Evolutionary conservation across 768 basidiomycete species (phyloP), one percentile per base, ranked within the genome.

Genomic region (Podaxis sp.): DNA sequence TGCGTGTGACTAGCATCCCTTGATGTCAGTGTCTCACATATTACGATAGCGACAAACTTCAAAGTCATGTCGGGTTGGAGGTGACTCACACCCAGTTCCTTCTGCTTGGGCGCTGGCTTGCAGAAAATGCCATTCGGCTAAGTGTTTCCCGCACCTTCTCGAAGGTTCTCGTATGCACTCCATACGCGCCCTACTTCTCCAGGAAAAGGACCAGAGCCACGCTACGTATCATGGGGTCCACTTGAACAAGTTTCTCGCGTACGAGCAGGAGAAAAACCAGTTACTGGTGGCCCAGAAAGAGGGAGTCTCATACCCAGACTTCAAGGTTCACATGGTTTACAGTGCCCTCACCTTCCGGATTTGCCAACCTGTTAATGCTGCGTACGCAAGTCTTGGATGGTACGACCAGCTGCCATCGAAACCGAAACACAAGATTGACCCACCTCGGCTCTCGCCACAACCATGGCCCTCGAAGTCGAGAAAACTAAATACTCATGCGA

Each of bases 371-470:
- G 57, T 79, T 14, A 79, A 80, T 62, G 44, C 63, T 7, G 64
- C 71, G 6, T 70, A 70, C 35, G 73, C 78, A n/a, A 71, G 67
- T 46, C 69, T 70, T 21, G 90, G 89, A 3, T 90, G 84, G 82
- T 91, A 91, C 64, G 89, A 91, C 63, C 55, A 4, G 36, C 21
- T 48, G 13, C 44, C 36, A 36, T 36, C 32, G 3, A 28, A 37
- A 55, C 5, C 23, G 7, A 37, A 50, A 55, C 21, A 47, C 9
- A 42, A 37, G 23, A 1, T 25, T 25, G 14, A n/a, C 13, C 32
- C 32, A 32, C 32, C 32, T 1, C 32, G 9, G 5, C 32, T 32
- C 32, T 32, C 32, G 7, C 32, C 32, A 32, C 32, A 32, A 32
- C 32, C 32, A 3, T 7, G 32, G 7, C 32, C 32, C 7, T 32